These are phyloP conservation scores for Pezicula carpinea DNA, from an alignment of 2,329 filamentous ascomycete genomes.

Conservation along the genomic window DNA sequence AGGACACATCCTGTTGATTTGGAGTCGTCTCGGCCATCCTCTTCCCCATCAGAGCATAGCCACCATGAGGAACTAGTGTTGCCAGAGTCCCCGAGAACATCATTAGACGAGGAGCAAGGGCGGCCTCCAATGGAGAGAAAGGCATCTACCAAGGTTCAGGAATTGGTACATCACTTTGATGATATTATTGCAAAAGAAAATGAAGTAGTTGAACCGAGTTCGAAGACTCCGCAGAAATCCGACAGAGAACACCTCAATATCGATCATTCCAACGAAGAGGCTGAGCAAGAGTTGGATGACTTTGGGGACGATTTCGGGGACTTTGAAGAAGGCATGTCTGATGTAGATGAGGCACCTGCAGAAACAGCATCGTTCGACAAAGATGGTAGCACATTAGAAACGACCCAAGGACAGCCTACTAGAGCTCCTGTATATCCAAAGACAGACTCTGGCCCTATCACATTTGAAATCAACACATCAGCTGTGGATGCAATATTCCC, in stretches of 20 bases:
- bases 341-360: constrained; percentile 10
- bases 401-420: not conserved
- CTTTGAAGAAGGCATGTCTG: constrained; percentile 29
- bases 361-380: constrained; percentile 4
- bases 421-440: not conserved
- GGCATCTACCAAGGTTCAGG: constrained; percentile 21
- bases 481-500: constrained; percentile 25
- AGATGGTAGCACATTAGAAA: not conserved
- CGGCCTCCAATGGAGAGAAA: constrained; percentile 11
- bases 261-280: not conserved
- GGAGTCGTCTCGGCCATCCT: constrained; percentile 22
- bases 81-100: constrained; percentile 27
- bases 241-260: not conserved
- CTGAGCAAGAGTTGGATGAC: constrained; percentile 11
- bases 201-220: not conserved
- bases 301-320: constrained; percentile 31
- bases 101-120: constrained; percentile 27
- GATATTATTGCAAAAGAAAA: constrained; percentile 14
- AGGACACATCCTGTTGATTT: constrained; percentile 9
- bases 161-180: constrained; percentile 24
- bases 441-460: constrained; percentile 15
- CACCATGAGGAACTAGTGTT: constrained; percentile 18
- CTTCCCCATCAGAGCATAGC: constrained; percentile 25
- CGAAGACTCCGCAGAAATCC: constrained; percentile 2
- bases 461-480: constrained; percentile 20